Conservation (phyloP, 495 filamentous ascomycete genomes). For the Tirmania nivea region DNA sequence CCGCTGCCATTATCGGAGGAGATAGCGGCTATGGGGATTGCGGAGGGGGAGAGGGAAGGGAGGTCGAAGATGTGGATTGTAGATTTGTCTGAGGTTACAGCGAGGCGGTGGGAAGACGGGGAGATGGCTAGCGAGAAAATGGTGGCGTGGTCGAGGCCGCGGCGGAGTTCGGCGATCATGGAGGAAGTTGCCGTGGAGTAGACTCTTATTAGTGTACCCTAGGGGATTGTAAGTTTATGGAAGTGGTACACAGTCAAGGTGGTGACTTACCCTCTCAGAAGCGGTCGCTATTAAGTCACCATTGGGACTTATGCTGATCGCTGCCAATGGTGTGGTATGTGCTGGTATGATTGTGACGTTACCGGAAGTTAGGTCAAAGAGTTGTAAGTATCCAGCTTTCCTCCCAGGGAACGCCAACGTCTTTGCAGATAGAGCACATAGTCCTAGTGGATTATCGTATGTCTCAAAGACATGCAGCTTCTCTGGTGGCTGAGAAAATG, state of each 20-base stretch:
- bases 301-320: conserved; percentile 59
- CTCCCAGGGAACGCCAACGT: conserved; percentile 64
- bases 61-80: conserved; percentile 86
- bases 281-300: conserved; percentile 74
- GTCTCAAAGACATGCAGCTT: conserved; percentile 64
- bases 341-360: conserved; percentile 91
- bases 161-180: conserved; percentile 58
- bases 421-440: conserved; percentile 55
- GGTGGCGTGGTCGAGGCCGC: conserved; percentile 68
- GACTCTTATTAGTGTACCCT: conserved; percentile 76
- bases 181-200: conserved; percentile 59
- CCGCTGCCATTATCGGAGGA: conserved; percentile 8
- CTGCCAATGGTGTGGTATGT: conserved; percentile 54
- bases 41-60: conserved; percentile 21
- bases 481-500: conserved; percentile 50
- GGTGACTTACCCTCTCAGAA: conserved; percentile 47
- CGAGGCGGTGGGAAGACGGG: conserved; percentile 52
- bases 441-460: conserved; percentile 60
- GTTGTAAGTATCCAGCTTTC: conserved; percentile 71
- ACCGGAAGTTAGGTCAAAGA: conserved; percentile 59
- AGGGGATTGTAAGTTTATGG: neutral
- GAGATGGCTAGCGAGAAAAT: conserved; percentile 78
- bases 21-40: conserved; percentile 18
- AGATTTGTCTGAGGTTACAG: conserved; percentile 91
- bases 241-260: neutral